Evolutionary conservation across 202 grass and related monocot genomes (phyloP), one percentile per base, ranked within the genome.

Genomic region (Sporobolus alterniflorus): DNA sequence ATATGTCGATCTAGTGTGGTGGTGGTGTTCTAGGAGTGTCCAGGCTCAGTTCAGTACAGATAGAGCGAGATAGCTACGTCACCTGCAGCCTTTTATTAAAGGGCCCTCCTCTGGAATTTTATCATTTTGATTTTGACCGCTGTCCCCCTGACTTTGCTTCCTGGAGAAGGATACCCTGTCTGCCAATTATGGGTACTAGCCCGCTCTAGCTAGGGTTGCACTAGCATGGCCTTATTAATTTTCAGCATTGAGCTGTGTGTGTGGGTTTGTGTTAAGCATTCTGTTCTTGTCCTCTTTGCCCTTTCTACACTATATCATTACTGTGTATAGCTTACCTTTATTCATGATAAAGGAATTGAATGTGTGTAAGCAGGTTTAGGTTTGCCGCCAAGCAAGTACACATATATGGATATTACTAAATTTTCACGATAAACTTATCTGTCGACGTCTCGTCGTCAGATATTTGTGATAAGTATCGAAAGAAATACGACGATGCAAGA

Each of bases 141-240:
- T 84, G 84, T 80, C 89, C 49, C 80, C 36, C 48, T 71, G 69
- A 75, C 74, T 79, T 90, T 90, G 88, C 88, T 86, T 90, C 88
- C 73, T 61, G 41, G 67, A 77, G 83, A 90, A 90, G 88, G 83
- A 86, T 86, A 57, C 88, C 59, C 47, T 82, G 78, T 82, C 88
- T 78, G 55, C 67, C 83, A 82, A 78, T 86, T 82, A 86, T 90
- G 78, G 73, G 49, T 34, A 64, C 57, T 64, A 46, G 36, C 36
- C 13, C 7, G 49, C 46, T 48, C 15, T 52, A 67, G 57, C 15
- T 52, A 67, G 57, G 88, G 77, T 67, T 81, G 69, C 56, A 64
- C 42, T 77, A 55, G 76, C 75, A 24, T 48, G 50, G 15, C 12
- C 13, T 63, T n/a, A n/a, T n/a, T n/a, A n/a, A n/a, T n/a, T 9